Conservation (phyloP, 2,329 filamentous ascomycete genomes). For the Cordyceps farinosa region DNA sequence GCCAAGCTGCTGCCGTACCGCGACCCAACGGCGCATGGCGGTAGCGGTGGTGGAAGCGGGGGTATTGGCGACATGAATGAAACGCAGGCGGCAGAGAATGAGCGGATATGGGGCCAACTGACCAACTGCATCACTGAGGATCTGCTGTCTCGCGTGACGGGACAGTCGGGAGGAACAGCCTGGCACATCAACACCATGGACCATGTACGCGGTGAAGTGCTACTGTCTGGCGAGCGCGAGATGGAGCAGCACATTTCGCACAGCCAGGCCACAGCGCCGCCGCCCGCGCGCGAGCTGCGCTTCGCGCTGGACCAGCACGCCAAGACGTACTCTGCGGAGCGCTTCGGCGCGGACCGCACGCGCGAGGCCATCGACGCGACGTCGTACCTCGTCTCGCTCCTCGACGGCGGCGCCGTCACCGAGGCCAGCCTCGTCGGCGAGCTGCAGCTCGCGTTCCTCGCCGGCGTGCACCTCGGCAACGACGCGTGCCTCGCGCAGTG, state of each 20-base stretch:
- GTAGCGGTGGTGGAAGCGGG: slow-evolving; percentile 21
- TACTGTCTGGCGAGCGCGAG: slow-evolving; percentile 36
- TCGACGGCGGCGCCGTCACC: slow-evolving; percentile 30
- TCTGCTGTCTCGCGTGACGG: slow-evolving; percentile 47
- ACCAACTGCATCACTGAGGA: slow-evolving; percentile 44
- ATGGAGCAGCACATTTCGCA: slow-evolving; percentile 38
- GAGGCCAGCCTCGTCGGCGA: slow-evolving; percentile 53
- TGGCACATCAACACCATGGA: slow-evolving; percentile 56
- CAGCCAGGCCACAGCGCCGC: slow-evolving; percentile 28
- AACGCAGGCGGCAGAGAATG: slow-evolving; percentile 24
- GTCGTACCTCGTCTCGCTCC: slow-evolving; percentile 40
- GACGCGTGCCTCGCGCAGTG: slow-evolving; percentile 59
- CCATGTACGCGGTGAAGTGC: slow-evolving; percentile 42
- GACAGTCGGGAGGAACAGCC: slow-evolving; percentile 28
- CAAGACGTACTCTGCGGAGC: slow-evolving; percentile 40
- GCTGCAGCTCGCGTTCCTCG: slow-evolving; percentile 57
- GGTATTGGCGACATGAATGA: slow-evolving; percentile 21
- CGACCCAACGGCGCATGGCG: slow-evolving; percentile 31
- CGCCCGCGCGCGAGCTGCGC: slow-evolving; percentile 39
- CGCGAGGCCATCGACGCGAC: slow-evolving; percentile 48
- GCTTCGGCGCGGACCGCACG: slow-evolving; percentile 37
- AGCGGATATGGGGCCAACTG: slow-evolving; percentile 50
- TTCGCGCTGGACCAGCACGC: slow-evolving; percentile 46
- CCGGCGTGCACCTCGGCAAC: slow-evolving; percentile 56
- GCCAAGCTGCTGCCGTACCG: slow-evolving; percentile 44